Percentiles rank a stretch among this genome's conserved stretches.
Evolutionary conservation across 192 early-diverging fungal species (phyloP).

Genomic region (Paraglomus occultum): DNA sequence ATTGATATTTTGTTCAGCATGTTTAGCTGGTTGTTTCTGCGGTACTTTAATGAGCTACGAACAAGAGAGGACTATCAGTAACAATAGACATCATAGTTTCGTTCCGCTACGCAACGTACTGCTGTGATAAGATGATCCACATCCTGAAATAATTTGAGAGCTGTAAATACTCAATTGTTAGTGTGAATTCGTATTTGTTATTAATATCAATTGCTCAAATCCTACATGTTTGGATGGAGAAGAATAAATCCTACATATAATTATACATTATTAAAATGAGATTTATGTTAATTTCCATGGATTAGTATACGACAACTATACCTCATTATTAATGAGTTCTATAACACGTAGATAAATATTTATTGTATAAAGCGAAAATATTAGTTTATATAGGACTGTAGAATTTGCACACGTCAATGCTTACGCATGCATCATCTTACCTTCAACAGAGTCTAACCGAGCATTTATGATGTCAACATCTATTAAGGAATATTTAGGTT

Average conservation of each 20-base stretch:
- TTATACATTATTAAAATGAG: conserved; percentile 37
- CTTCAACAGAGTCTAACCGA: conserved; percentile 62
- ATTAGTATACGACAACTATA: conserved; percentile 26
- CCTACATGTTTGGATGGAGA: conserved; percentile 38
- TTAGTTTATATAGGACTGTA: background rate
- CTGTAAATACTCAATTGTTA: background rate
- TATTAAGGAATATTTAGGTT: background rate
- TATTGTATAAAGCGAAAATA: conserved; percentile 4
- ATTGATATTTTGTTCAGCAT: conserved; percentile 64
- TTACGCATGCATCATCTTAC: conserved; percentile 15
- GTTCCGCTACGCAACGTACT: background rate
- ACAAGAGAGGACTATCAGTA: background rate
- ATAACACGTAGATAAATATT: background rate
- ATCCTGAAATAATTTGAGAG: conserved; percentile 48
- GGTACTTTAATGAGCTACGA: conserved; percentile 47
- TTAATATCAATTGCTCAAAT: background rate
- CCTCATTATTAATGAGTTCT: conserved; percentile 36
- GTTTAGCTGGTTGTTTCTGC: conserved; percentile 48
- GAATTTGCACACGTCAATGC: too few relatives aligned
- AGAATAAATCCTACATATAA: conserved; percentile 49
- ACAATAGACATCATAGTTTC: too few relatives aligned
- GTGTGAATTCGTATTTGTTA: background rate
- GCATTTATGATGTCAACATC: conserved; percentile 49
- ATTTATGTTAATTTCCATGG: conserved; percentile 34
- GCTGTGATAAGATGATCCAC: conserved; percentile 58